Conservation (phyloP, 192 early-diverging fungal species). For the Entomortierella lignicola region DNA sequence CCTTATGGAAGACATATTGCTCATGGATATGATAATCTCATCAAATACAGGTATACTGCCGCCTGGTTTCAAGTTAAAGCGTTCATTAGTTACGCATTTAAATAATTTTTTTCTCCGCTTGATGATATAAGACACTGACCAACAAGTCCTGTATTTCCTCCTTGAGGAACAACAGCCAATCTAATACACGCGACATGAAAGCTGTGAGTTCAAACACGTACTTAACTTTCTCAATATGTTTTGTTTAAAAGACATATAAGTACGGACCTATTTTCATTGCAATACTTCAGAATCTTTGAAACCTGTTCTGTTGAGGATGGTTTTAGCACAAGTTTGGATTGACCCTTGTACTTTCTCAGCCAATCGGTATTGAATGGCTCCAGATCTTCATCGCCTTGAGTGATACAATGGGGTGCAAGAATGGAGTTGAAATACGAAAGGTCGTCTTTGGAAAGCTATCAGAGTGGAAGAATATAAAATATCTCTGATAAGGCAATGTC, state of each 20-base stretch:
- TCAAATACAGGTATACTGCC: conserved; percentile 96
- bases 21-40: conserved; percentile 88
- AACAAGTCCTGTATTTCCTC: conserved; percentile 97
- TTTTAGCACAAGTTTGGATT: conserved; percentile 82
- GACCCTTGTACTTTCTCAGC: conserved; percentile 94
- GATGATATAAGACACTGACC: conserved; percentile 50
- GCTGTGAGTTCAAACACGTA: not conserved
- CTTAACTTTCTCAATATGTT: too few species aligned
- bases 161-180: conserved; percentile 96
- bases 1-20: conserved; percentile 84
- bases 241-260: too few species aligned
- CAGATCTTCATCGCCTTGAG: conserved; percentile 69
- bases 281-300: conserved; percentile 86
- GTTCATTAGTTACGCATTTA: not conserved
- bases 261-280: conserved; percentile 80
- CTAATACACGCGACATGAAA: not conserved
- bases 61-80: conserved; percentile 47
- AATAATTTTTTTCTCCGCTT: too few species aligned
- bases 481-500: too few species aligned
- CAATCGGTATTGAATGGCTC: conserved; percentile 87
- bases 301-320: conserved; percentile 91
- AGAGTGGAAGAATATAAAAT: not conserved
- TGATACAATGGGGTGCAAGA: conserved; percentile 54
- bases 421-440: conserved; percentile 69
- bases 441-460: conserved; percentile 67